Evolutionary conservation across 2,329 filamentous ascomycete genomes (phyloP).

Genomic region (Penicillium vulpinum): DNA sequence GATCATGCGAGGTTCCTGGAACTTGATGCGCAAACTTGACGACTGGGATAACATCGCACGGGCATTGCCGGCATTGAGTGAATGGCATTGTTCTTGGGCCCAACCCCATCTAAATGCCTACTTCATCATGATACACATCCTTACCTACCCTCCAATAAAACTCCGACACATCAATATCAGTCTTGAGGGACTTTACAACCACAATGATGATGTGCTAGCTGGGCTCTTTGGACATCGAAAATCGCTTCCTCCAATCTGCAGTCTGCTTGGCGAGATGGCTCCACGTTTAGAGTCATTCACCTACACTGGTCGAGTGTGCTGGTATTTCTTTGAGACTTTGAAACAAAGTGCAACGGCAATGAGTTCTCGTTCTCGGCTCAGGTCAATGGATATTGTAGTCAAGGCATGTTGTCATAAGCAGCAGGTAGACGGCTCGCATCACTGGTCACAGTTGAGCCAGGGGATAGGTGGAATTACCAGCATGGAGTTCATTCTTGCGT

Average conservation of each 20-base stretch:
- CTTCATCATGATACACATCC: conserved; percentile 65
- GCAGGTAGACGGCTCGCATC: neutral
- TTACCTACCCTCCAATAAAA: conserved; percentile 58
- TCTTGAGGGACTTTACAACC: conserved; percentile 69
- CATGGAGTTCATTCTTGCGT: conserved; percentile 69
- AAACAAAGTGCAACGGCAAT: conserved; percentile 46
- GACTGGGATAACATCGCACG: conserved; percentile 64
- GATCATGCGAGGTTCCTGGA: conserved; percentile 75
- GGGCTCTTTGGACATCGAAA: conserved; percentile 46
- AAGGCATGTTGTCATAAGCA: conserved; percentile 69
- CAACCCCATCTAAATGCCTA: conserved; percentile 75
- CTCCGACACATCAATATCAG: conserved; percentile 67
- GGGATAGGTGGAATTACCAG: conserved; percentile 64
- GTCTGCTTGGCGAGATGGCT: conserved; percentile 60
- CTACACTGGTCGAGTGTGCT: conserved; percentile 72
- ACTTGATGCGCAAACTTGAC: conserved; percentile 63
- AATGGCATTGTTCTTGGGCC: conserved; percentile 58
- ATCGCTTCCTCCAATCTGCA: conserved; percentile 64
- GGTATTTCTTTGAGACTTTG: conserved; percentile 64
- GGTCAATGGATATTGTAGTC: conserved; percentile 69
- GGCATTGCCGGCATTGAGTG: conserved; percentile 65
- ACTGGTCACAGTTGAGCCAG: neutral
- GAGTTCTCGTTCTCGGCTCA: conserved; percentile 45
- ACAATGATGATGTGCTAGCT: conserved; percentile 52
- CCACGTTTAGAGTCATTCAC: conserved; percentile 66